Evolutionary conservation across 331 rosid genomes (phyloP).

Genomic region (Acacia pycnantha): DNA sequence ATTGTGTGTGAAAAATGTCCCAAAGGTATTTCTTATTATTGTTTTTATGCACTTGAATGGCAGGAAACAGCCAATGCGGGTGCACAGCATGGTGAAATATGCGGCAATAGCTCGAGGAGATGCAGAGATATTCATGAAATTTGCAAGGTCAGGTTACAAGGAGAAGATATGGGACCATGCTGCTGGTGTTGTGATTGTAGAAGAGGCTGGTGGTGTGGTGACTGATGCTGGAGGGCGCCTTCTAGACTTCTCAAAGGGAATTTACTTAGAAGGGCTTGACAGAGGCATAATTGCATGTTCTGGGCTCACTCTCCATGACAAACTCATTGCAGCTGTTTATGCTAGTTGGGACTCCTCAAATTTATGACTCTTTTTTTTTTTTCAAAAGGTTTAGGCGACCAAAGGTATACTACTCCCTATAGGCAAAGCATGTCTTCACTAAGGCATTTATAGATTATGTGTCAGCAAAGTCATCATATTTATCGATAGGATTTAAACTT

Average conservation of each 20-base stretch:
- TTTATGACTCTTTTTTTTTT: constrained; percentile 39
- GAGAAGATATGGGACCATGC: constrained; percentile 99
- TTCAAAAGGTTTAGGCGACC: neutral
- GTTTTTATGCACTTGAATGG: neutral
- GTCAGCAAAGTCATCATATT: neutral
- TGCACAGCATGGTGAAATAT: constrained; percentile 95
- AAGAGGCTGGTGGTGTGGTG: constrained; percentile 96
- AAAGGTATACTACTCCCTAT: neutral
- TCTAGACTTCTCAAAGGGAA: constrained; percentile 82
- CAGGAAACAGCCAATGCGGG: constrained; percentile 86
- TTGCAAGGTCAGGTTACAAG: constrained; percentile 79
- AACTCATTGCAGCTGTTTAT: constrained; percentile 78
- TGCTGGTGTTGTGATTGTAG: constrained; percentile 81
- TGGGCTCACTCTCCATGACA: constrained; percentile 72
- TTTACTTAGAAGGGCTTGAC: constrained; percentile 84
- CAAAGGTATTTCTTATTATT: neutral
- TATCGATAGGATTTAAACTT: too few relatives aligned
- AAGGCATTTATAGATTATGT: neutral
- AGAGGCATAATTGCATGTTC: constrained; percentile 87
- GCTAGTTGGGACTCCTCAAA: constrained; percentile 97
- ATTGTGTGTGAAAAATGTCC: neutral
- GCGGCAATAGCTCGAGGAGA: constrained; percentile 96
- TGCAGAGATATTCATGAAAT: constrained; percentile 97
- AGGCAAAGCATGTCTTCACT: neutral
- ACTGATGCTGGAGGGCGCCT: constrained; percentile 87